These are phyloP conservation scores for Crassisporium funariophilum DNA, from an alignment of 768 basidiomycete species.

Conservation along the genomic window DNA sequence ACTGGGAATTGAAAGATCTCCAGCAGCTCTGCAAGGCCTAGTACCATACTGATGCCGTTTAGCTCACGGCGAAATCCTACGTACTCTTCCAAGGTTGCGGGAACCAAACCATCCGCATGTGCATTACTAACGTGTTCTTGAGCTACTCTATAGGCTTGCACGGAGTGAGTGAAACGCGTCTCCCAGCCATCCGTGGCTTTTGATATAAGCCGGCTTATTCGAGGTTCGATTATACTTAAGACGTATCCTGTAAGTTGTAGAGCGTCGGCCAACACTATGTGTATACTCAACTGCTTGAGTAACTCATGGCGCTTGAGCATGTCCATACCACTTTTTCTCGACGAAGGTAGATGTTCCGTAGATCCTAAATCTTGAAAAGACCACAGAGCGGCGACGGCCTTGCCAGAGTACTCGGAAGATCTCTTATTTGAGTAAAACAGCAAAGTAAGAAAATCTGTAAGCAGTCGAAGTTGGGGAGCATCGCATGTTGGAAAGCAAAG, in stretches of 20 bases:
- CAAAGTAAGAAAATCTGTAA: slow-evolving; percentile 51
- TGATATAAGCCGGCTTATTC: neutral
- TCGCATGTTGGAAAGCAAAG: slow-evolving; percentile 64
- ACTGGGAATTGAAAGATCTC: slow-evolving; percentile 46
- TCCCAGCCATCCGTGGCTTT: neutral
- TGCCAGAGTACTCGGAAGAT: slow-evolving; percentile 9
- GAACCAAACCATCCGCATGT: slow-evolving; percentile 27
- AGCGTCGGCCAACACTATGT: slow-evolving; percentile 2
- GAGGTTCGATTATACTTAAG: neutral
- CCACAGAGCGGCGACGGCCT: neutral
- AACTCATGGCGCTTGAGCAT: slow-evolving; percentile 30
- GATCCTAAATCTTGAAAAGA: neutral
- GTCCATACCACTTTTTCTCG: slow-evolving; percentile 11
- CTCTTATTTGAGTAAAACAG: slow-evolving; percentile 39
- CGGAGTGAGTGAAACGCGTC: slow-evolving; percentile 20
- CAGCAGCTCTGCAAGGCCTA: slow-evolving; percentile 55
- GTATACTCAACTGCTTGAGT: slow-evolving; percentile 37
- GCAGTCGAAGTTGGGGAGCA: slow-evolving; percentile 52
- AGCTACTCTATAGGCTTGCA: slow-evolving; percentile 36
- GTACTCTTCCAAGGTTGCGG: slow-evolving; percentile 50
- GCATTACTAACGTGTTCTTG: slow-evolving; percentile 30
- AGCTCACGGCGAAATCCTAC: slow-evolving; percentile 47
- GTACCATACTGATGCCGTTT: slow-evolving; percentile 49
- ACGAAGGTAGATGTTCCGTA: neutral
- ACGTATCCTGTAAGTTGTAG: slow-evolving; percentile 3